Base-by-base conservation (phyloP, 108 stramenopile species). In the Nitzschia sp. region DNA sequence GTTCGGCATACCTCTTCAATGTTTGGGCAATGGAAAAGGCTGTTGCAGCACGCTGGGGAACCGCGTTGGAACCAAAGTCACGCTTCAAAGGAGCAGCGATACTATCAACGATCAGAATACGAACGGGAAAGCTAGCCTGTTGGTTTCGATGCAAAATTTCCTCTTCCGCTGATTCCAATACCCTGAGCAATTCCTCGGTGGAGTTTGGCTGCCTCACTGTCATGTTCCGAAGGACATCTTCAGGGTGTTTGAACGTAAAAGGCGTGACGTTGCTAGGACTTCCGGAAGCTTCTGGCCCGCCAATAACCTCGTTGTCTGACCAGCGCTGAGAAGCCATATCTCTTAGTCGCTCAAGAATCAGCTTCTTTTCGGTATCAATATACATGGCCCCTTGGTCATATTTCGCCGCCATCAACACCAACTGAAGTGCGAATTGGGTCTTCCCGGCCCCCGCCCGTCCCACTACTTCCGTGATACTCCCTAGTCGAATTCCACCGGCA, bases 361-460 rank as follows among this genome's bases (percentile, higher is more conserved):
- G 32, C 79, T 91, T 94, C 57, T 70, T 72, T 78, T 94, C 93
- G 9, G 93, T 82, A 62, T 94, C 93, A 53, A 94, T 78, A 38
- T 87, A 94, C 16, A 94, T 77, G 16, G 78, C 32, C 21, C 89
- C 89, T 34, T 84, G 84, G 22, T 74, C 71, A 1, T 68, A 60
- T 30, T 52, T 80, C 23, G 89, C 88, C n/a, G 91, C 89, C 50
- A 70, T 53, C 3, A 89, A 56, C 44, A 80, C 78, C 19, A 95
- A 69, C 67, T 92, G 90, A 47, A 90, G 73, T 27, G 84, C 84
- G 26, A 92, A 66, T 45, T 92, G 91, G 3, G 90, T 90, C 74
- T 95, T 95, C 16, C 94, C 91, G 1, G 71, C 77, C 19, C 91
- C 89, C 6, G 94, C 84, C 36, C 76, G 45, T 19, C 94, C 94